A percentile compares a stretch with the other conserved stretches of the same genome.
Conservation (phyloP, 306 rosid species). For the Cucumis hystrix region DNA sequence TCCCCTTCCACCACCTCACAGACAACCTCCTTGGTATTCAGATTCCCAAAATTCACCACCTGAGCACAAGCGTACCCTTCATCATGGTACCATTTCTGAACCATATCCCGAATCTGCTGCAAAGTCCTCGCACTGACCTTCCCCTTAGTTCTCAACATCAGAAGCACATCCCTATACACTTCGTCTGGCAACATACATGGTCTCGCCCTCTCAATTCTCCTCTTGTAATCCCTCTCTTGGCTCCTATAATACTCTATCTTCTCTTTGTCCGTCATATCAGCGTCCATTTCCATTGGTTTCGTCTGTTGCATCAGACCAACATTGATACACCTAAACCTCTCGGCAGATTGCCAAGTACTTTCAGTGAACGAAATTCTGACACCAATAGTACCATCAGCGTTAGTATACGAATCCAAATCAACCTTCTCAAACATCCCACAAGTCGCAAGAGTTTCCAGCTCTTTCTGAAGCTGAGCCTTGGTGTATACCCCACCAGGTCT, state of each 20-base stretch:
- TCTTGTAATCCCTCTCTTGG: conserved; percentile 82
- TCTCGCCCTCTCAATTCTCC: conserved; percentile 67
- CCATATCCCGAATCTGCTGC: conserved; percentile 88
- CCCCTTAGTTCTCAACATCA: conserved; percentile 57
- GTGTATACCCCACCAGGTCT: conserved; percentile 70
- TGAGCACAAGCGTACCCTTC: conserved; percentile 95
- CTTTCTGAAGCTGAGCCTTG: conserved; percentile 77
- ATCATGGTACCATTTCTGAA: conserved; percentile 93
- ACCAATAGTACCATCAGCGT: conserved; percentile 60
- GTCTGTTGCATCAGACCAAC: conserved; percentile 76
- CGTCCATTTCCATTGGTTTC: conserved; percentile 73
- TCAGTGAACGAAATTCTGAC: conserved; percentile 59
- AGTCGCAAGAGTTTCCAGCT: conserved; percentile 62
- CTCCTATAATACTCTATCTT: conserved; percentile 48
- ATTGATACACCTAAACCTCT: conserved; percentile 75
- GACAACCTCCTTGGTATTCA: conserved; percentile 85
- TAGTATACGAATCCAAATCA: conserved; percentile 80
- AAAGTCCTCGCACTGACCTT: conserved; percentile 77
- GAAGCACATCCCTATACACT: conserved; percentile 50
- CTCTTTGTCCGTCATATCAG: conserved; percentile 94
- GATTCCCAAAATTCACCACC: conserved; percentile 89
- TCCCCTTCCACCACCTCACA: conserved; percentile 99
- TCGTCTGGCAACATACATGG: conserved; percentile 55
- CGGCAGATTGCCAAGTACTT: conserved; percentile 86
- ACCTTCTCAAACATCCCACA: conserved; percentile 99